phyloP scores from a whole-genome alignment of 1,139 yeast genomes.

The Sugiyamaella castrensis region DNA sequence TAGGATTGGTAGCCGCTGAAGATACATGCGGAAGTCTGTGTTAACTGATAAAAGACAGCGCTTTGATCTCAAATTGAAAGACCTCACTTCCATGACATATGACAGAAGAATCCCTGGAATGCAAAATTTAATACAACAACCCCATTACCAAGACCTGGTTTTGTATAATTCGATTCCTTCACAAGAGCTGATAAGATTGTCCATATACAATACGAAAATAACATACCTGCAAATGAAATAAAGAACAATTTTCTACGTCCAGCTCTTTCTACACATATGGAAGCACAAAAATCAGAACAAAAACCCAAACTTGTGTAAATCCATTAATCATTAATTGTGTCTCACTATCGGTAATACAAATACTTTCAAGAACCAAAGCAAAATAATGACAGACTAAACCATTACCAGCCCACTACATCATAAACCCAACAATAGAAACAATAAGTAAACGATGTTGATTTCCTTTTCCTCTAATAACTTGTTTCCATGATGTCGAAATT shows the following conservation, averaged over 20 bases:
- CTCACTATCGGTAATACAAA: slow-evolving; percentile 21
- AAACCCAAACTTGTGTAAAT: slow-evolving; percentile 16
- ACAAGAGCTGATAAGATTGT: slow-evolving; percentile 30
- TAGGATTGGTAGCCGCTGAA: slow-evolving; percentile 52
- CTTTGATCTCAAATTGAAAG: slow-evolving; percentile 42
- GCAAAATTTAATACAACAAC: slow-evolving; percentile 23
- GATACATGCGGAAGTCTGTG: slow-evolving; percentile 20
- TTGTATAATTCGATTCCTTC: slow-evolving; percentile 22
- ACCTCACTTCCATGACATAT: slow-evolving; percentile 40
- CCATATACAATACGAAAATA: slow-evolving; percentile 22
- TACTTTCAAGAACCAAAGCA: slow-evolving; percentile 19
- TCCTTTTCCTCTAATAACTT: slow-evolving; percentile 15
- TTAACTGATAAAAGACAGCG: slow-evolving; percentile 27
- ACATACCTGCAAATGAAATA: slow-evolving; percentile 34
- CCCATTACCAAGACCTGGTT: slow-evolving; percentile 21
- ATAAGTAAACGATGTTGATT: slow-evolving; percentile 15
- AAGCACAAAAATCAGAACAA: slow-evolving; percentile 19
- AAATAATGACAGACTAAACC: slow-evolving; percentile 24
- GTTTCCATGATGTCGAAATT: slow-evolving; percentile 1
- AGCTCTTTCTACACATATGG: slow-evolving; percentile 25
- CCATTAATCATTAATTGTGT: slow-evolving; percentile 20
- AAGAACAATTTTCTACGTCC: slow-evolving; percentile 38
- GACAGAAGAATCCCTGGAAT: slow-evolving; percentile 38
- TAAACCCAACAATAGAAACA: slow-evolving; percentile 16
- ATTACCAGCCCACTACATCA: slow-evolving; percentile 16